Conservation (phyloP, 495 filamentous ascomycete genomes). For the Xylaria castorea region DNA sequence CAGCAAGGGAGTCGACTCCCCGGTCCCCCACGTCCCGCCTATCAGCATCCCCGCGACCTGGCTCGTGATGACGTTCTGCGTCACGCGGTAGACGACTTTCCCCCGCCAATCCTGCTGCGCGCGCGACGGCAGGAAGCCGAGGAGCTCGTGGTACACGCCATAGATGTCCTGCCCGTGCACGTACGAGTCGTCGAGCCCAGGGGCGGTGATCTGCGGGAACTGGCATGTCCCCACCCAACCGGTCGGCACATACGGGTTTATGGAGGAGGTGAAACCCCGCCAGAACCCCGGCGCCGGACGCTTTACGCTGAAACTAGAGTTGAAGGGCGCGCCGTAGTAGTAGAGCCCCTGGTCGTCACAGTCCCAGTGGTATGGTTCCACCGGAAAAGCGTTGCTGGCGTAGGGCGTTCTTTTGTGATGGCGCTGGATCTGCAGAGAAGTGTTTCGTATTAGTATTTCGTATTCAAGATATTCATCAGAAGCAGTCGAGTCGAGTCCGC, state of each 20-base stretch:
- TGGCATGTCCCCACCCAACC: constrained; percentile 71
- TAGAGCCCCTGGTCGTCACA: constrained; percentile 67
- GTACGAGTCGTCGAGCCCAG: constrained; percentile 68
- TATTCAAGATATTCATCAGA: neutral
- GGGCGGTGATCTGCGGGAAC: constrained; percentile 73
- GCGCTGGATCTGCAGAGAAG: constrained; percentile 63
- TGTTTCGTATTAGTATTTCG: constrained; percentile 13
- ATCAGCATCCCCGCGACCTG: constrained; percentile 72
- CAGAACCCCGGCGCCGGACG: constrained; percentile 59
- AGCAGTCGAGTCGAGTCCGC: neutral
- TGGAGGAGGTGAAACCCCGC: constrained; percentile 58
- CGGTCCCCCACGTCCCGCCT: constrained; percentile 61
- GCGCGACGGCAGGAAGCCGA: constrained; percentile 61
- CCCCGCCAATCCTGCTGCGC: constrained; percentile 40
- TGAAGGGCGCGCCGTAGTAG: constrained; percentile 61
- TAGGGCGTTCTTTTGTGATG: constrained; percentile 80
- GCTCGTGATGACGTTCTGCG: constrained; percentile 73
- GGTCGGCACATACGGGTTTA: constrained; percentile 64
- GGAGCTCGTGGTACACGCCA: constrained; percentile 65
- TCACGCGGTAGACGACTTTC: constrained; percentile 64
- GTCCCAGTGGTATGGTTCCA: constrained; percentile 69
- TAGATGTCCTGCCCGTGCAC: constrained; percentile 71
- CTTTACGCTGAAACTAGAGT: constrained; percentile 39
- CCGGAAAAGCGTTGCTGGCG: constrained; percentile 68
- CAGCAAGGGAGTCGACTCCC: constrained; percentile 50